Percentiles rank a stretch among this genome's conserved stretches.
Evolutionary conservation across 805 yeast genomes (phyloP).

Genomic region (Metschnikowia santaceciliae): DNA sequence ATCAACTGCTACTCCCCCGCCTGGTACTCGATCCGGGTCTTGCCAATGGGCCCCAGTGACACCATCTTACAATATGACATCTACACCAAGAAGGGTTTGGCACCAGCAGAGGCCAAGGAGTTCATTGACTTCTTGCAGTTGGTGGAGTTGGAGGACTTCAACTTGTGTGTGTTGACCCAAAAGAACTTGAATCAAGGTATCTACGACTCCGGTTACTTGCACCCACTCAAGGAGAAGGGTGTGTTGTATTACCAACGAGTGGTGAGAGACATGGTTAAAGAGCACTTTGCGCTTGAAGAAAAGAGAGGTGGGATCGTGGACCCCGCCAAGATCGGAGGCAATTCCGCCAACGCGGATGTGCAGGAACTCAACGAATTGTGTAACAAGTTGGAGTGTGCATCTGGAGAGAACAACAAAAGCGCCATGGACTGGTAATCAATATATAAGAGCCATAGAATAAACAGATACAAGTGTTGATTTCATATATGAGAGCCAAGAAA

Average conservation of each 20-base stretch:
- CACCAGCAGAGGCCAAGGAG: slow-evolving; percentile 50
- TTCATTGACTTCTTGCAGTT: slow-evolving; percentile 60
- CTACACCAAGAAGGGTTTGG: slow-evolving; percentile 56
- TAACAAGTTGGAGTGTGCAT: slow-evolving; percentile 44
- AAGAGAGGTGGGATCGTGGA: slow-evolving; percentile 44
- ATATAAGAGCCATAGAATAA: not conserved
- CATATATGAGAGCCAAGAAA: too few relatives aligned
- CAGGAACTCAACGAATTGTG: slow-evolving; percentile 49
- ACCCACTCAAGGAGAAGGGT: slow-evolving; percentile 57
- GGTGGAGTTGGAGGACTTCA: slow-evolving; percentile 58
- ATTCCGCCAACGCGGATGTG: slow-evolving; percentile 38
- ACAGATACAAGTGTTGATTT: too few relatives aligned
- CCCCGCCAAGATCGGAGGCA: slow-evolving; percentile 48
- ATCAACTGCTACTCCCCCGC: slow-evolving; percentile 65
- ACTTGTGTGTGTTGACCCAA: slow-evolving; percentile 56
- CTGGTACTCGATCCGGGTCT: slow-evolving; percentile 59
- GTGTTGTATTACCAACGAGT: slow-evolving; percentile 54
- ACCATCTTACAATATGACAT: slow-evolving; percentile 59
- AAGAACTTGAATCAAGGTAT: slow-evolving; percentile 59
- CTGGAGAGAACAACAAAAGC: slow-evolving; percentile 9
- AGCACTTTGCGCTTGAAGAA: slow-evolving; percentile 46
- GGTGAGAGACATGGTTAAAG: slow-evolving; percentile 55
- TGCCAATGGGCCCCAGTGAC: slow-evolving; percentile 50
- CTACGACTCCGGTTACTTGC: slow-evolving; percentile 55
- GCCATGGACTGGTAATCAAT: slow-evolving; percentile 15